Evolutionary conservation across 2,329 filamentous ascomycete species (phyloP).

Genomic region (Fonsecaea nubica): DNA sequence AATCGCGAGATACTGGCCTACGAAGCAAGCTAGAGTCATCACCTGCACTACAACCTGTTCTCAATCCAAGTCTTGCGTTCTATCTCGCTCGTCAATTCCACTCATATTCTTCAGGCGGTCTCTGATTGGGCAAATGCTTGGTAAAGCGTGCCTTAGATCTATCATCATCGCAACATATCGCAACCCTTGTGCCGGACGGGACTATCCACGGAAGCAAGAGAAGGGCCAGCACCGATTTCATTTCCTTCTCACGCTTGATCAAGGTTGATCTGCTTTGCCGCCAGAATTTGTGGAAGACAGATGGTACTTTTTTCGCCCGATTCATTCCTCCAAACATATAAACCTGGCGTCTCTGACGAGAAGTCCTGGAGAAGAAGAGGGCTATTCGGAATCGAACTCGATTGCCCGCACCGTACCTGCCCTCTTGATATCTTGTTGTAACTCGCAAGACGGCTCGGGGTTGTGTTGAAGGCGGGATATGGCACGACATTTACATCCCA

Average conservation of each 20-base stretch:
- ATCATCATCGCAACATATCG: background rate
- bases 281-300: background rate
- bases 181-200: background rate
- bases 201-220: background rate
- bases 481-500: background rate
- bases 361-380: background rate
- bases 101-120: background rate
- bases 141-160: background rate
- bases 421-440: background rate
- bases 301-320: background rate
- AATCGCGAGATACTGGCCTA: background rate
- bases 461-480: background rate
- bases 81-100: background rate
- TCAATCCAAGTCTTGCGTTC: background rate
- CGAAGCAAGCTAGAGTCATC: background rate
- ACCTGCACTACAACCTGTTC: background rate
- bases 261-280: background rate
- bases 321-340: background rate
- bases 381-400: background rate
- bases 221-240: too few species aligned
- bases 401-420: background rate
- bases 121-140: background rate
- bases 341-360: background rate
- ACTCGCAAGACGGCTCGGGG: too few species aligned
- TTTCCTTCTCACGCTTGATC: constrained; percentile 4